Base-by-base conservation (phyloP, 768 basidiomycete genomes). In the Paxillus rubicundulus region DNA sequence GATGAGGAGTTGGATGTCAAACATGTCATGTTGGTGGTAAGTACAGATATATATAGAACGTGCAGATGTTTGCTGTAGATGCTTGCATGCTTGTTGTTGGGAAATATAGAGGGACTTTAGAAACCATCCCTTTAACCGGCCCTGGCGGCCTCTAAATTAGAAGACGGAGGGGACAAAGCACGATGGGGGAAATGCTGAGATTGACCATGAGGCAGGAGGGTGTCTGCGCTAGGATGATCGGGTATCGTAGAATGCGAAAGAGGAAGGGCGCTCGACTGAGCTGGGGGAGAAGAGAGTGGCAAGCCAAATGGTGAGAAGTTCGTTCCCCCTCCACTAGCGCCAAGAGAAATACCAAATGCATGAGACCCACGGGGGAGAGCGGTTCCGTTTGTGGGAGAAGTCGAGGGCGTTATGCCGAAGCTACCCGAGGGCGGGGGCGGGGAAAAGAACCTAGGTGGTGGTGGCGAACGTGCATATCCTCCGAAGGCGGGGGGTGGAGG, bases 31-130 rank as follows among this genome's bases (percentile, higher is more conserved):
- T 46, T 50, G 61, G 47, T 69, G 60, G 68, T 69, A 71, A 71
- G 68, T 69, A 69, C 68, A 69, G 65, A 69, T 69, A 69, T 68
- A 67, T 69, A 69, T 69, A 71, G 67, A 66, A 70, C 71, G 68
- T 68, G 68, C 68, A 69, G 70, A 69, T 69, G 63, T 54, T 65
- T 68, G 70, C 61, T 68, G 66, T 69, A 70, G 69, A 69, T 69
- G 68, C 63, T 71, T 71, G 57, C 70, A 64, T 69, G 68, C 68
- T 70, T 63, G 63, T 48, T 36, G 55, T 66, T 67, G 66, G n/a
- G 45, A 62, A 68, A 69, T 70, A 70, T 68, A 66, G 65, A 71
- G 68, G 63, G 61, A 70, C 49, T 60, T 68, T 67, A 65, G 70
- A 71, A 69, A 64, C 66, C 63, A 65, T 52, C 68, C 68, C 63